Percentiles rank a stretch among this genome's conserved stretches.
Conservation (phyloP, 345 rosid species). For the Salix brachista region DNA sequence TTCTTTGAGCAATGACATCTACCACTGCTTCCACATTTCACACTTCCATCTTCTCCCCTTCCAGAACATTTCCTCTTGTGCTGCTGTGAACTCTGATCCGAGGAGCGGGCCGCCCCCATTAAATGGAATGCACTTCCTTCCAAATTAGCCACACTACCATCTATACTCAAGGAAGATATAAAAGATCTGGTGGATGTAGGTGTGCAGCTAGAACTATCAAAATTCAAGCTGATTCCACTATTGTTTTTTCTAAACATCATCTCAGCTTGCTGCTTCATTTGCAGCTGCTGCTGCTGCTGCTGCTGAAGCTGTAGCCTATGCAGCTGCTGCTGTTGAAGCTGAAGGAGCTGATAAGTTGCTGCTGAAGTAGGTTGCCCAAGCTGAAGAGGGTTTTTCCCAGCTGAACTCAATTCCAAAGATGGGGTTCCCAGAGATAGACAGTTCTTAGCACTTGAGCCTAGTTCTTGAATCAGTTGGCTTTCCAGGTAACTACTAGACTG, state of each 20-base stretch:
- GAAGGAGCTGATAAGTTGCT: constrained; percentile 42
- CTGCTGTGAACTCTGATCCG: constrained; percentile 61
- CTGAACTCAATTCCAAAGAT: constrained; percentile 51
- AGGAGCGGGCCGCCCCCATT: constrained; percentile 49
- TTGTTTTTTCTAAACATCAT: constrained; percentile 59
- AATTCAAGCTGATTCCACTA: constrained; percentile 62
- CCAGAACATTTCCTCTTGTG: constrained; percentile 62
- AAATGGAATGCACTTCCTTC: constrained; percentile 56
- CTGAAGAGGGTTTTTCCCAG: constrained; percentile 50
- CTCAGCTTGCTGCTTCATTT: constrained; percentile 70
- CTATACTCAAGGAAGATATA: constrained; percentile 70
- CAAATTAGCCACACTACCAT: constrained; percentile 62
- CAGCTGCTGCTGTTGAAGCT: constrained; percentile 47
- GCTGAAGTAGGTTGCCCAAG: constrained; percentile 43
- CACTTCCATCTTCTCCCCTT: constrained; percentile 65
- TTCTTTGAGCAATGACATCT: constrained; percentile 82
- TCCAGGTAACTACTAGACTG: constrained; percentile 38
- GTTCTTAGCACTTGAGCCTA: constrained; percentile 49
- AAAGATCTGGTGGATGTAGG: constrained; percentile 70
- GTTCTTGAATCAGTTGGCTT: constrained; percentile 31
- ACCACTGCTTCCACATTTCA: constrained; percentile 58
- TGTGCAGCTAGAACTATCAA: constrained; percentile 73
- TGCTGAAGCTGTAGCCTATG: constrained; percentile 45
- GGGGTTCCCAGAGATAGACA: constrained; percentile 48
- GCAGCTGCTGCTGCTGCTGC: constrained; percentile 49